Percentiles rank a stretch among this genome's conserved stretches.
phyloP scores from a whole-genome alignment of 1,284 basidiomycete genomes.

The Marasmius tenuissimus region DNA sequence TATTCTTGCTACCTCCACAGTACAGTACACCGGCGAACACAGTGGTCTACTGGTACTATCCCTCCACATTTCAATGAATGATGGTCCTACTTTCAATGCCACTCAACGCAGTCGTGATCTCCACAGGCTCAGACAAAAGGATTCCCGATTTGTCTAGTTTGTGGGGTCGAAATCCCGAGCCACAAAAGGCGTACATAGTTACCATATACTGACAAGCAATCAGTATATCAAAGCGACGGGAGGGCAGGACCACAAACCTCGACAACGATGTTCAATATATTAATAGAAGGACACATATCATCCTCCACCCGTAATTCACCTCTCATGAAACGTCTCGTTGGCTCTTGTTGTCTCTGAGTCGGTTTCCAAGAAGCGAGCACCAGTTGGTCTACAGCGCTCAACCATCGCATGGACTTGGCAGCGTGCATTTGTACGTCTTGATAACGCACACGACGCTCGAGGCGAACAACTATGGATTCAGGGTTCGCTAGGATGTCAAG shows the following conservation, averaged over 20 bases:
- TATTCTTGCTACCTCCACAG: no score
- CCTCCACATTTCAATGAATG: no score
- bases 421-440: neutral
- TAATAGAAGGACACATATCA: conserved; percentile 2
- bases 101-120: conserved; percentile 6
- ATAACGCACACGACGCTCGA: neutral
- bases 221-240: neutral
- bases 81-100: neutral
- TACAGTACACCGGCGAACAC: no score
- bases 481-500: neutral
- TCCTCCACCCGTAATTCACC: conserved; percentile 2
- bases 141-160: neutral
- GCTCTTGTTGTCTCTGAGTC: neutral
- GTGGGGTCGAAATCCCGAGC: conserved; percentile 4
- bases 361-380: neutral
- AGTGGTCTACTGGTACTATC: no score
- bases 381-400: neutral
- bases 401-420: neutral
- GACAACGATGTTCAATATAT: conserved; percentile 7
- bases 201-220: conserved; percentile 5
- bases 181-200: conserved; percentile 6
- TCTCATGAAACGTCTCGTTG: neutral
- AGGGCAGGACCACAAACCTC: neutral
- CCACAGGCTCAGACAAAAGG: conserved; percentile 6
- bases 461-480: neutral